Evolutionary conservation across 345 rosid genomes (phyloP).

Genomic region (Camelina neglecta): DNA sequence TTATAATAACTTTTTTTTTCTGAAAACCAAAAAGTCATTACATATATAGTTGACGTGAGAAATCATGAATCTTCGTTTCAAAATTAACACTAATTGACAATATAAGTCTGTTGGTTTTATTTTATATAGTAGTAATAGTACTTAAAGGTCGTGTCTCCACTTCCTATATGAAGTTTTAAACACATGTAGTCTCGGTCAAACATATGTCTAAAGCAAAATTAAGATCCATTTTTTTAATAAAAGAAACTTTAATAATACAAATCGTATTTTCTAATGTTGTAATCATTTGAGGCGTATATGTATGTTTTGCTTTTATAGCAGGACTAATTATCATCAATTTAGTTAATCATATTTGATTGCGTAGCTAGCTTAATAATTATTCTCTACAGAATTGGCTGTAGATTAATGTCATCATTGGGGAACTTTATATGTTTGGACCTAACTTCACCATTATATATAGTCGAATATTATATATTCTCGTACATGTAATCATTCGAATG

Average conservation of each 20-base stretch:
- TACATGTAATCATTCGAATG: slow-evolving; percentile 25
- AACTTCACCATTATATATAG: slow-evolving; percentile 18
- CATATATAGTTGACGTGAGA: background rate
- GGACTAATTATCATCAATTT: slow-evolving; percentile 13
- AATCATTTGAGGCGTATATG: slow-evolving; percentile 36
- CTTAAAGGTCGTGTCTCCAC: background rate
- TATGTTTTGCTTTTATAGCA: slow-evolving; percentile 29
- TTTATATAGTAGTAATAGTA: no score
- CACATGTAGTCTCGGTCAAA: background rate
- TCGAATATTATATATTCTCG: slow-evolving; percentile 34
- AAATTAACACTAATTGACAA: background rate
- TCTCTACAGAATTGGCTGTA: slow-evolving; percentile 37
- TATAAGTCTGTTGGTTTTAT: no score
- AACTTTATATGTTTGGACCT: slow-evolving; percentile 42
- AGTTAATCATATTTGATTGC: slow-evolving; percentile 36
- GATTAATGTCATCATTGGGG: slow-evolving; percentile 26
- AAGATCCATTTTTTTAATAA: background rate
- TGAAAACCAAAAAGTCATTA: background rate
- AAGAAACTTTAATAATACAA: background rate
- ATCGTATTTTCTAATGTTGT: slow-evolving; percentile 32
- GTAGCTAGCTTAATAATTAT: slow-evolving; percentile 28
- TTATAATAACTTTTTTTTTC: no score
- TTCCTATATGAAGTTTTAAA: no score
- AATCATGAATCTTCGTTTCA: background rate
- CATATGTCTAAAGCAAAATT: slow-evolving; percentile 7